Percentiles rank a stretch among this genome's conserved stretches.
Conservation (phyloP, 1,284 basidiomycete genomes). For the Trichosporon inkin region DNA sequence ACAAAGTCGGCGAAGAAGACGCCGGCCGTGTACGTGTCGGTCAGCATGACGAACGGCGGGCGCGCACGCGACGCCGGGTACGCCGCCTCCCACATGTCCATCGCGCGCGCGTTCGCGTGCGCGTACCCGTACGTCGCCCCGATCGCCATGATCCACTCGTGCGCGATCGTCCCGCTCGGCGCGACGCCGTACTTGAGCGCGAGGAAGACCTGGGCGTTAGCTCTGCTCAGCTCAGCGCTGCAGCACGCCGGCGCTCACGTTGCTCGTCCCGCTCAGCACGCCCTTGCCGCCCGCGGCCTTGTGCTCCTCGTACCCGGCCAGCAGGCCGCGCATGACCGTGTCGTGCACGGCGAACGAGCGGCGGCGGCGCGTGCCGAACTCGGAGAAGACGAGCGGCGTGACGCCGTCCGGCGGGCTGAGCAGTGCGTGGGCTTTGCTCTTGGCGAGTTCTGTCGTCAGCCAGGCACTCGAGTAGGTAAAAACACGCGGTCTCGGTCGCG, state of each 20-base stretch:
- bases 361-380: conserved; percentile 88
- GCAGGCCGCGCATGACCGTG: conserved; percentile 66
- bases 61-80: conserved; percentile 57
- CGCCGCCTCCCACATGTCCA: conserved; percentile 77
- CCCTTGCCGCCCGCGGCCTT: conserved; percentile 39
- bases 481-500: no score
- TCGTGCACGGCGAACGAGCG: conserved; percentile 77
- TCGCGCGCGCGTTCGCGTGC: conserved; percentile 64
- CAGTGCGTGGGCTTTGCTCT: conserved; percentile 65
- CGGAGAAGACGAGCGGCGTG: conserved; percentile 72
- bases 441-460: conserved; percentile 57
- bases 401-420: conserved; percentile 51
- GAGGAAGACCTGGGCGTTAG: conserved; percentile 63
- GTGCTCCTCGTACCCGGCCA: conserved; percentile 60
- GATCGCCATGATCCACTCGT: conserved; percentile 95
- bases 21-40: conserved; percentile 84
- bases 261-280: conserved; percentile 76
- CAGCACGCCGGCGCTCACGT: no score
- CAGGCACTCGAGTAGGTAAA: background rate
- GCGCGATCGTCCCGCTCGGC: conserved; percentile 81
- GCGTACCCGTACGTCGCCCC: conserved; percentile 78
- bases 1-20: conserved; percentile 76
- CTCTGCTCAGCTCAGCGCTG: background rate
- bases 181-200: conserved; percentile 66
- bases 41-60: conserved; percentile 68